Evolutionary conservation across 257 asterid genomes (phyloP).

Genomic region (Mitragyna speciosa): DNA sequence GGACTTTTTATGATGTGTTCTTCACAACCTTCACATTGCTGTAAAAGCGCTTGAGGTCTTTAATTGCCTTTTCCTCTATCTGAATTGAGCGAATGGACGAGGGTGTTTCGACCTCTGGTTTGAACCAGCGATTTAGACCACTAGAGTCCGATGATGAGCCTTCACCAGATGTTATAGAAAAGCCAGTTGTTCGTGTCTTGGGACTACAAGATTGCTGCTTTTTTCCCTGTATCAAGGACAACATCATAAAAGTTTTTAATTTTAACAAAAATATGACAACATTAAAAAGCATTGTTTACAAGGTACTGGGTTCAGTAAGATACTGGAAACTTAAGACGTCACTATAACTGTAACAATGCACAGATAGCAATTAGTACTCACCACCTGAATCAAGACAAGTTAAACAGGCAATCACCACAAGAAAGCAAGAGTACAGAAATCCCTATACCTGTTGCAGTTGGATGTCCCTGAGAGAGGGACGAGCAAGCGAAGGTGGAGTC

Average conservation of each 20-base stretch:
- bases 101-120: conserved; percentile 69
- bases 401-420: neutral
- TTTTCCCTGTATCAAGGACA: conserved; percentile 46
- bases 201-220: conserved; percentile 66
- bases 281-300: neutral
- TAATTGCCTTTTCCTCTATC: conserved; percentile 91
- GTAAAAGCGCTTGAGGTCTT: conserved; percentile 86
- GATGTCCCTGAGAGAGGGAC: conserved; percentile 92
- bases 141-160: conserved; percentile 74
- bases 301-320: neutral
- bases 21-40: conserved; percentile 74
- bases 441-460: conserved; percentile 80
- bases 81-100: conserved; percentile 83
- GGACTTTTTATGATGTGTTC: conserved; percentile 52
- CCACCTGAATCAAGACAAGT: neutral
- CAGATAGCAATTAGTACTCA: neutral
- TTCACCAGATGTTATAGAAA: conserved; percentile 62
- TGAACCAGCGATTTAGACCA: conserved; percentile 86
- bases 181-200: conserved; percentile 66
- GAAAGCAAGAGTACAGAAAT: neutral
- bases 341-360: neutral
- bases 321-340: neutral
- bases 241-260: too few relatives aligned
- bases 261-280: neutral
- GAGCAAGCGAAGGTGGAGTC: conserved; percentile 77